phyloP scores from a whole-genome alignment of 2,329 filamentous ascomycete genomes.

The Zymoseptoria pseudotritici region DNA sequence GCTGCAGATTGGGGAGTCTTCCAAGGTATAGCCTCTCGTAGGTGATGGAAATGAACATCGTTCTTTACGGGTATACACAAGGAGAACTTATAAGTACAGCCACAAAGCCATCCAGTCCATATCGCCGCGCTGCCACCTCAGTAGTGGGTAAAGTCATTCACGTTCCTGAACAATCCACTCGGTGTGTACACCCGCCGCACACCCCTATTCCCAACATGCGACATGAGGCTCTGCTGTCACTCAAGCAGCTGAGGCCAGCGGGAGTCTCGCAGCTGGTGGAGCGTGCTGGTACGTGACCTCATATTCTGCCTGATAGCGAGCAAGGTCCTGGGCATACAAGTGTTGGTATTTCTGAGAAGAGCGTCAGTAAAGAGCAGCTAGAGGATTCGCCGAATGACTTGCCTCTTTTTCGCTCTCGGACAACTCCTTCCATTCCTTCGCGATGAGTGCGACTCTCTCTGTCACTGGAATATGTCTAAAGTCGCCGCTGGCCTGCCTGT shows the following conservation, averaged over 20 bases:
- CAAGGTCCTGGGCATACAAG: slow-evolving; percentile 2
- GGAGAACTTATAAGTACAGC: neutral
- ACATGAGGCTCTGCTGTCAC: neutral
- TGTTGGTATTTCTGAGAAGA: slow-evolving; percentile 13
- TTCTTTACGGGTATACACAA: neutral
- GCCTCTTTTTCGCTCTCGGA: slow-evolving; percentile 43
- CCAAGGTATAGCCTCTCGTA: neutral
- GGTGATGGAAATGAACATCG: neutral
- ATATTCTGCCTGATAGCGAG: slow-evolving; percentile 12
- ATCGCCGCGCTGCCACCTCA: neutral
- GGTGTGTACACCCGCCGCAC: neutral
- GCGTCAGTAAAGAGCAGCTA: neutral
- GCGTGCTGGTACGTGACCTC: slow-evolving; percentile 4
- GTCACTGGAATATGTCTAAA: slow-evolving; percentile 38
- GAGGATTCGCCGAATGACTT: slow-evolving; percentile 5
- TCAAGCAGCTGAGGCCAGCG: neutral
- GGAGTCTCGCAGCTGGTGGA: neutral
- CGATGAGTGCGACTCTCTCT: slow-evolving; percentile 38
- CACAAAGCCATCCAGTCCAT: neutral
- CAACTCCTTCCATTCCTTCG: slow-evolving; percentile 44
- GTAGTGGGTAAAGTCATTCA: neutral
- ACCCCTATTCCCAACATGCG: neutral
- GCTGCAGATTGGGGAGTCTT: neutral
- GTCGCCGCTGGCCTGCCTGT: slow-evolving; percentile 43
- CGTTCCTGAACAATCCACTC: neutral